These are phyloP conservation scores for Talaromyces sp. DNA, from an alignment of 2,329 filamentous ascomycete species.

Conservation along the genomic window DNA sequence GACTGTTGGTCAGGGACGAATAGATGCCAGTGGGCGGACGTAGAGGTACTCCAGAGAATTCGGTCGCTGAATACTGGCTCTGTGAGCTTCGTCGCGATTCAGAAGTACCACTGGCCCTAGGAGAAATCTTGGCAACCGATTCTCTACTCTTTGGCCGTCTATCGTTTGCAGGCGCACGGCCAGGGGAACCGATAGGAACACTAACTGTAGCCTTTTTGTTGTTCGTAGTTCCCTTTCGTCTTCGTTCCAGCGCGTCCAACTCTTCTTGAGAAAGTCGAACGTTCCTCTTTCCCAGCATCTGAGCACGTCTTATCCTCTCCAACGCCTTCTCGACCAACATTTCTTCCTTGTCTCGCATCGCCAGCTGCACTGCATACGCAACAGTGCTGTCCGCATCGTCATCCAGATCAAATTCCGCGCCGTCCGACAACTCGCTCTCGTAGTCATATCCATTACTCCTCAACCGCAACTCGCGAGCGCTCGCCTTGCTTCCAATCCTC, in stretches of 20 bases:
- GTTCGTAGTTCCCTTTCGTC: conserved; percentile 41
- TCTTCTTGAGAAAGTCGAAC: conserved; percentile 79
- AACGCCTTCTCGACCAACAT: conserved; percentile 73
- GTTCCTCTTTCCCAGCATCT: conserved; percentile 71
- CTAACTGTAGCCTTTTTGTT: conserved; percentile 18
- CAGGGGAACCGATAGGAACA: conserved; percentile 2
- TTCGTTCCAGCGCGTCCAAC: conserved; percentile 73
- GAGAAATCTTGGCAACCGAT: conserved; percentile 22
- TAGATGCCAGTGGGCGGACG: conserved; percentile 6
- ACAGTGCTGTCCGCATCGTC: conserved; percentile 51
- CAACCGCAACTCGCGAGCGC: conserved; percentile 39
- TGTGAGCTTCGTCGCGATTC: conserved; percentile 37
- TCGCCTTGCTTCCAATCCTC: conserved; percentile 26
- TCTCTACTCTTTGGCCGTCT: conserved; percentile 24
- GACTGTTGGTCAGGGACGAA: conserved; percentile 32
- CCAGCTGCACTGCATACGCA: conserved; percentile 52
- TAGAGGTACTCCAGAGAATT: conserved; percentile 7
- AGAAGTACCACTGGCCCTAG: conserved; percentile 14
- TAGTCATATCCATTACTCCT: conserved; percentile 42
- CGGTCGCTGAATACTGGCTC: conserved; percentile 5
- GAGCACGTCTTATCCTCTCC: conserved; percentile 74
- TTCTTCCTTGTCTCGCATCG: conserved; percentile 67
- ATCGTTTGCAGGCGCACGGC: neutral
- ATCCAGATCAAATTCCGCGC: conserved; percentile 53
- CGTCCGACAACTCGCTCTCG: conserved; percentile 44